These are phyloP conservation scores for Mortierella sp. DNA, from an alignment of 371 early-diverging fungal species.

Conservation along the genomic window DNA sequence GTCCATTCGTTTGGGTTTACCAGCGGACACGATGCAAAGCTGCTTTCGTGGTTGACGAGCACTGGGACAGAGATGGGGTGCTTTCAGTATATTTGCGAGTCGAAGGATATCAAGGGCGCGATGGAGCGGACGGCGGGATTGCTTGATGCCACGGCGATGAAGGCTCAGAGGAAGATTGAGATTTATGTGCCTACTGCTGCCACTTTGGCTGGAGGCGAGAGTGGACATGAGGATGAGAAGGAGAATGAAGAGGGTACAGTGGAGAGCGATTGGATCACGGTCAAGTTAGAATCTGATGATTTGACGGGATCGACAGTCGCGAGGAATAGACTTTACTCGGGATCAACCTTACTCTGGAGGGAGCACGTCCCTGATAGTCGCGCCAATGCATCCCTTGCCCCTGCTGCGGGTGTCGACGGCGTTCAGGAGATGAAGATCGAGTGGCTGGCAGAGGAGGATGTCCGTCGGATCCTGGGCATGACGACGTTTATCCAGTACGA, in stretches of 20 bases:
- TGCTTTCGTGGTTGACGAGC: slow-evolving; percentile 49
- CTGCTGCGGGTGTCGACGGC: neutral
- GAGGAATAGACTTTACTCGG: slow-evolving; percentile 18
- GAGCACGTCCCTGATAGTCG: slow-evolving; percentile 10
- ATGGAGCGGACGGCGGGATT: slow-evolving; percentile 48
- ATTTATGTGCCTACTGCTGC: slow-evolving; percentile 9
- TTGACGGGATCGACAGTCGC: slow-evolving; percentile 34
- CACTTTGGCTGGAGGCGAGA: slow-evolving; percentile 9
- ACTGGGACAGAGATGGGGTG: slow-evolving; percentile 36
- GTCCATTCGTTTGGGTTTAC: slow-evolving; percentile 55
- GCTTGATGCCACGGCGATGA: slow-evolving; percentile 37
- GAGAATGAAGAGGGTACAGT: slow-evolving; percentile 13
- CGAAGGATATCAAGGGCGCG: slow-evolving; percentile 37
- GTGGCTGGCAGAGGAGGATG: slow-evolving; percentile 31
- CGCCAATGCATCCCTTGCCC: neutral
- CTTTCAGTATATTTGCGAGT: slow-evolving; percentile 52
- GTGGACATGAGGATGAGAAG: slow-evolving; percentile 11
- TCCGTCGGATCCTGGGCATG: slow-evolving; percentile 31
- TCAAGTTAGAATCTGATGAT: slow-evolving; percentile 37
- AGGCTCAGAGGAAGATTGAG: slow-evolving; percentile 26
- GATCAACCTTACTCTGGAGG: slow-evolving; percentile 28
- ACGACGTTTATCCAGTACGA: slow-evolving; percentile 47
- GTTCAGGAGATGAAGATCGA: slow-evolving; percentile 26
- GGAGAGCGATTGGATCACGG: slow-evolving; percentile 36
- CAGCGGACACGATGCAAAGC: slow-evolving; percentile 36